These are phyloP conservation scores for Macrophomina tecta DNA, from an alignment of 2,329 filamentous ascomycete genomes.

Conservation along the genomic window DNA sequence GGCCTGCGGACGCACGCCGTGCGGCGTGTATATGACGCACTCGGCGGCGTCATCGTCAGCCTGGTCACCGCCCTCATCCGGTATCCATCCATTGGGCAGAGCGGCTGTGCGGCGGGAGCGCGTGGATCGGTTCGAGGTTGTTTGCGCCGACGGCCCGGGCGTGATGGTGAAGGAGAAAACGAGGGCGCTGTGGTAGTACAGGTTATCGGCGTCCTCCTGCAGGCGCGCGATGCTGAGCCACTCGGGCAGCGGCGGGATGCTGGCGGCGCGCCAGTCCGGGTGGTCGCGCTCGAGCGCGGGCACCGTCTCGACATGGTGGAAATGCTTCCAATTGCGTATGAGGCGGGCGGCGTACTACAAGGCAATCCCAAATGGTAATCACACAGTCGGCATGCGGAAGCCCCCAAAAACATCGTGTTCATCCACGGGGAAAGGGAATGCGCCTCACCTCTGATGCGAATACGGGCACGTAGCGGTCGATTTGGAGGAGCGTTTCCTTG, in stretches of 20 bases:
- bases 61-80: background rate
- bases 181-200: conserved; percentile 67
- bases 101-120: background rate
- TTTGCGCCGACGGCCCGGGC: conserved; percentile 32
- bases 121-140: background rate
- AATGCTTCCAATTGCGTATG: conserved; percentile 65
- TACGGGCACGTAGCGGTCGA: conserved; percentile 61
- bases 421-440: background rate
- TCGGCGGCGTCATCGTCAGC: conserved; percentile 49
- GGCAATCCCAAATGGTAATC: too few species aligned
- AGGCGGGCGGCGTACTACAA: conserved; percentile 59
- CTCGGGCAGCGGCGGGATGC: conserved; percentile 56
- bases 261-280: conserved; percentile 54
- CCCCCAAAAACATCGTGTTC: background rate
- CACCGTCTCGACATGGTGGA: conserved; percentile 60
- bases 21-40: conserved; percentile 68
- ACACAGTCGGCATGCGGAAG: too few species aligned
- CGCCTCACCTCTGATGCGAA: conserved; percentile 58
- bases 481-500: conserved; percentile 63
- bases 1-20: conserved; percentile 60
- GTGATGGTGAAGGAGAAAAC: conserved; percentile 60
- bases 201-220: conserved; percentile 48
- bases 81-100: conserved; percentile 23
- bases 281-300: conserved; percentile 51
- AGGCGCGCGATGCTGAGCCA: conserved; percentile 69